Evolutionary conservation across 2,329 filamentous ascomycete species (phyloP).

Genomic region (Talaromyces sp.): DNA sequence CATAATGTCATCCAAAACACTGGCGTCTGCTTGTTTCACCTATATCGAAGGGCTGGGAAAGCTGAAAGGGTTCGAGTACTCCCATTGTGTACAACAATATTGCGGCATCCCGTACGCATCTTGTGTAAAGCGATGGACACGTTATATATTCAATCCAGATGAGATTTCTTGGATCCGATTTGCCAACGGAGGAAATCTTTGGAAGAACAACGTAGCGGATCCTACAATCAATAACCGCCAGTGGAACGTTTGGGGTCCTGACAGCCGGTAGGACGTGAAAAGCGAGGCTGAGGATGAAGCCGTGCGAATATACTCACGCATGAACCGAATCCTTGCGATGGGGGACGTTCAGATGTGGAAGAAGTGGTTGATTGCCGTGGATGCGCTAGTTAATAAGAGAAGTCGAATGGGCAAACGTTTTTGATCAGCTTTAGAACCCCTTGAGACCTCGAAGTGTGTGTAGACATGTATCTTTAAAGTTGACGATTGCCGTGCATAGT

Average conservation of each 20-base stretch:
- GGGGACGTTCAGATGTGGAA: not conserved
- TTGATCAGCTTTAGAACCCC: not conserved
- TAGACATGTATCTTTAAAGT: no score
- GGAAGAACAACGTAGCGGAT: not conserved
- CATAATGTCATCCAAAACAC: not conserved
- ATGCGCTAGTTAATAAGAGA: not conserved
- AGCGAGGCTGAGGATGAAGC: not conserved
- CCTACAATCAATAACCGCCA: not conserved
- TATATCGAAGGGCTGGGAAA: not conserved
- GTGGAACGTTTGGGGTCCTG: not conserved
- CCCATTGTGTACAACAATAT: not conserved
- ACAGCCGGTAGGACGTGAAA: not conserved
- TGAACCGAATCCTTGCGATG: not conserved
- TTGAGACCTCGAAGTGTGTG: not conserved
- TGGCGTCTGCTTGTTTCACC: not conserved
- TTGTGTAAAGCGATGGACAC: not conserved
- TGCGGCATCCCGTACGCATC: not conserved
- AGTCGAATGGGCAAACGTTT: not conserved
- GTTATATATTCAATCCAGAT: not conserved
- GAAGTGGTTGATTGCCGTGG: not conserved
- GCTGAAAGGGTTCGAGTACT: not conserved
- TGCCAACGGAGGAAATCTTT: not conserved
- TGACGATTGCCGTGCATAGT: not conserved
- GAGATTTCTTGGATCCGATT: not conserved
- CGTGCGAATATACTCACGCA: not conserved